Percentiles rank a stretch among this genome's conserved stretches.
These are phyloP conservation scores for Fusarium denticulatum DNA, from an alignment of 2,329 filamentous ascomycete genomes.

Conservation along the genomic window DNA sequence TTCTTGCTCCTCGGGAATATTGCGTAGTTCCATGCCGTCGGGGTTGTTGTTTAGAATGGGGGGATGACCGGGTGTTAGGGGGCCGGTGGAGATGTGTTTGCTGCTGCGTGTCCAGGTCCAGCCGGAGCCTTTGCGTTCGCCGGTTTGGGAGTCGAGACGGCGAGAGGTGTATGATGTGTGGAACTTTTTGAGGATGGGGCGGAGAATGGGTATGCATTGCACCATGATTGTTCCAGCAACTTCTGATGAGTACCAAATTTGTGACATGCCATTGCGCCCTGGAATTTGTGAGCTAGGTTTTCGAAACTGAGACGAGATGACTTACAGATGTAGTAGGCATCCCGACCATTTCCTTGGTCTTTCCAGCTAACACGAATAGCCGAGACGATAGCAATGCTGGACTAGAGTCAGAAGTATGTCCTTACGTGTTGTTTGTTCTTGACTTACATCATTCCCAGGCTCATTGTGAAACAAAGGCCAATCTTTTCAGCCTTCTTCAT, in stretches of 20 bases:
- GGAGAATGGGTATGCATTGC: constrained; percentile 62
- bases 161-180: constrained; percentile 40
- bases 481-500: constrained; percentile 61
- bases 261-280: constrained; percentile 44
- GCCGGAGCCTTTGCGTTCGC: constrained; percentile 26
- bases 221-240: constrained; percentile 64
- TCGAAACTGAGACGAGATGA: background rate
- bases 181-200: constrained; percentile 53
- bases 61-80: constrained; percentile 5
- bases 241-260: constrained; percentile 58
- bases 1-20: constrained; percentile 36
- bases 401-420: background rate
- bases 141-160: constrained; percentile 30
- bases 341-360: constrained; percentile 56
- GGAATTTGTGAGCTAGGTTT: background rate
- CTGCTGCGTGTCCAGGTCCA: constrained; percentile 37
- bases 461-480: constrained; percentile 61
- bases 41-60: background rate
- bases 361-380: constrained; percentile 61
- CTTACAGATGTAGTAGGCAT: constrained; percentile 59
- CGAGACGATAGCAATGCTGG: constrained; percentile 57
- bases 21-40: constrained; percentile 31
- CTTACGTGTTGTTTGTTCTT: rapidly evolving
- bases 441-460: constrained; percentile 57
- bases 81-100: constrained; percentile 30